Evolutionary conservation across 805 yeast genomes (phyloP).

Genomic region (Cyberlindnera euphorbiae): DNA sequence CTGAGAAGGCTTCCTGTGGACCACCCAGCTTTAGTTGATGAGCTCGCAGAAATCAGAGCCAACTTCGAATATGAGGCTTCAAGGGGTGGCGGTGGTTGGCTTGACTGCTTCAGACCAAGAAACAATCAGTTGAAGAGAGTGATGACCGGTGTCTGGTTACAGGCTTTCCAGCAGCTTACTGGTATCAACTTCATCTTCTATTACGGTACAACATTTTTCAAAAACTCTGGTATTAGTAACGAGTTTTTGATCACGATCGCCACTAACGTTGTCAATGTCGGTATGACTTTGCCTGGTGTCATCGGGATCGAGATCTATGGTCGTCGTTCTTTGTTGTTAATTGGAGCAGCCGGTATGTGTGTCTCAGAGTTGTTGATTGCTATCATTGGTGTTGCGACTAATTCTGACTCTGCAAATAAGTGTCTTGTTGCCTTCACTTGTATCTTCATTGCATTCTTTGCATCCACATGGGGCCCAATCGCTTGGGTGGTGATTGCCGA

Average conservation of each 20-base stretch:
- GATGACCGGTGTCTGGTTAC: conserved; percentile 38
- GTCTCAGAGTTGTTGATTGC: conserved; percentile 62
- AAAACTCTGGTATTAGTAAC: conserved; percentile 43
- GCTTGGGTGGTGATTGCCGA: conserved; percentile 66
- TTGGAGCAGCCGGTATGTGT: conserved; percentile 62
- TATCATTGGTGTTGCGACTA: conserved; percentile 31
- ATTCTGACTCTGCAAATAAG: conserved; percentile 34
- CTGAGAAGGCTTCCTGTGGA: conserved; percentile 46
- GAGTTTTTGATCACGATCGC: conserved; percentile 40
- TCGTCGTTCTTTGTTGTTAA: conserved; percentile 55
- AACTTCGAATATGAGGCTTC: conserved; percentile 41
- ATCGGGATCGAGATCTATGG: conserved; percentile 54
- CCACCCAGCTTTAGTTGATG: conserved; percentile 41
- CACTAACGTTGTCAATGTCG: conserved; percentile 42
- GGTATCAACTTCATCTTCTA: conserved; percentile 72
- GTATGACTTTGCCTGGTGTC: conserved; percentile 52
- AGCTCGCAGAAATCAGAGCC: conserved; percentile 44
- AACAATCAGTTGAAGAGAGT: conserved; percentile 40
- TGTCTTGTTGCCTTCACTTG: conserved; percentile 49
- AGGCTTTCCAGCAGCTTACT: conserved; percentile 59
- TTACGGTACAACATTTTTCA: conserved; percentile 62
- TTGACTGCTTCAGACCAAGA: conserved; percentile 32
- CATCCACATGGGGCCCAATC: conserved; percentile 81
- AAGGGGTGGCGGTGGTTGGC: conserved; percentile 25
- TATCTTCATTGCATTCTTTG: conserved; percentile 69